These are phyloP conservation scores for Talaromyces rugulosus DNA, from an alignment of 2,329 filamentous ascomycete species.

Conservation along the genomic window DNA sequence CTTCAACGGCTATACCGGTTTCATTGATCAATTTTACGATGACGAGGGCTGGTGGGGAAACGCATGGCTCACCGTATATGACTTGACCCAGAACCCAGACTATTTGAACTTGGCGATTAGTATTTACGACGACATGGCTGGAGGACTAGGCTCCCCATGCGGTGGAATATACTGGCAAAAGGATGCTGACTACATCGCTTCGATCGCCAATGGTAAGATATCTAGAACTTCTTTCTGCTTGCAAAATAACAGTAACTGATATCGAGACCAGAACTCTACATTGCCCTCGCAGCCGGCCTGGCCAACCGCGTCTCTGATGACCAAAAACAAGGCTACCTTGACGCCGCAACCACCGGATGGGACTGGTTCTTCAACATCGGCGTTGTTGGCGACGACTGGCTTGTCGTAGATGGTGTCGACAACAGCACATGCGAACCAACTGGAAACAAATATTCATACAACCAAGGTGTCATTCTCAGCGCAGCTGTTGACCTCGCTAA, in stretches of 20 bases:
- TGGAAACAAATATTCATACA: neutral
- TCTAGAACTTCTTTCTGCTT: neutral
- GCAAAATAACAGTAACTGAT: neutral
- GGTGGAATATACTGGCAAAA: neutral
- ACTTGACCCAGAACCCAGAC: neutral
- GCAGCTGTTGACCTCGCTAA: neutral
- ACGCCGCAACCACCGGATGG: neutral
- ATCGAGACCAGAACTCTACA: neutral
- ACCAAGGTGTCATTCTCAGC: neutral
- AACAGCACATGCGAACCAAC: neutral
- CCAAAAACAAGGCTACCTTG: neutral
- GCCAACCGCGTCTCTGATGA: neutral
- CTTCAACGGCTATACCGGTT: neutral
- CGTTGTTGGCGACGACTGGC: neutral
- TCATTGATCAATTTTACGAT: neutral
- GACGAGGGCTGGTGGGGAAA: slow-evolving; percentile 1
- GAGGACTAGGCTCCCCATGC: neutral
- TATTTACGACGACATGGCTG: neutral
- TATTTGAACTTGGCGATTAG: slow-evolving; percentile 4
- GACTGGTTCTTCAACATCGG: slow-evolving; percentile 5
- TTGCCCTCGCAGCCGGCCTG: neutral
- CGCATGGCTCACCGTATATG: neutral
- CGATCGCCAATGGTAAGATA: neutral
- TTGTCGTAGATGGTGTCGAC: neutral
- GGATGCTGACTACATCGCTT: neutral